These are phyloP conservation scores for Monosporozyma siamensis DNA, from an alignment of 805 yeast genomes.

Conservation along the genomic window DNA sequence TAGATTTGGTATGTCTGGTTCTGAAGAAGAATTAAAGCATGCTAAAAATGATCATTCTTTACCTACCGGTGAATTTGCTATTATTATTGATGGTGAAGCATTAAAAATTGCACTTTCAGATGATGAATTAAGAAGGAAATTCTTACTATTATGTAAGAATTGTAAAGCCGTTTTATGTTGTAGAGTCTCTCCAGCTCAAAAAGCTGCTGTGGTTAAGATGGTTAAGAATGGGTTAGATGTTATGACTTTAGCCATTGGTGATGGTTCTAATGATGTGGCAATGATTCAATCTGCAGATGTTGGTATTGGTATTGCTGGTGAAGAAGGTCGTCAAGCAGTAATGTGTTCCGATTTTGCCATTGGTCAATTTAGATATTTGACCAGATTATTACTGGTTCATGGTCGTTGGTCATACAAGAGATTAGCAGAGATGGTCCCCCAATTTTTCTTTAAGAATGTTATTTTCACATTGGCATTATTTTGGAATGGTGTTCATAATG, in stretches of 20 bases:
- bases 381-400: slow-evolving; percentile 60
- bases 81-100: slow-evolving; percentile 77
- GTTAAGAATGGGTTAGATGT: slow-evolving; percentile 69
- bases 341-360: slow-evolving; percentile 87
- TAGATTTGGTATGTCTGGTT: slow-evolving; percentile 53
- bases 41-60: slow-evolving; percentile 54
- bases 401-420: slow-evolving; percentile 85
- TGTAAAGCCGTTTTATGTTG: slow-evolving; percentile 80
- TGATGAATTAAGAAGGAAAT: slow-evolving; percentile 42
- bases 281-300: slow-evolving; percentile 86
- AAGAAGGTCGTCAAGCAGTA: slow-evolving; percentile 83
- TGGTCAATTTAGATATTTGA: slow-evolving; percentile 69
- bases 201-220: slow-evolving; percentile 69
- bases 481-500: slow-evolving; percentile 69
- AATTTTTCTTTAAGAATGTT: slow-evolving; percentile 72
- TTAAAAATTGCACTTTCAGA: slow-evolving; percentile 43
- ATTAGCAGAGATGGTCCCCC: slow-evolving; percentile 75
- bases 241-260: slow-evolving; percentile 83
- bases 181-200: slow-evolving; percentile 82
- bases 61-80: slow-evolving; percentile 61
- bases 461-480: slow-evolving; percentile 65
- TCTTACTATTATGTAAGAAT: slow-evolving; percentile 63
- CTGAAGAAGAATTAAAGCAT: slow-evolving; percentile 43
- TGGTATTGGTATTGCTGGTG: slow-evolving; percentile 88
- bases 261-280: slow-evolving; percentile 84